A percentile compares a stretch with the other conserved stretches of the same genome.
Conservation (phyloP, 2,329 filamentous ascomycete species). For the Coniella lustricola region DNA sequence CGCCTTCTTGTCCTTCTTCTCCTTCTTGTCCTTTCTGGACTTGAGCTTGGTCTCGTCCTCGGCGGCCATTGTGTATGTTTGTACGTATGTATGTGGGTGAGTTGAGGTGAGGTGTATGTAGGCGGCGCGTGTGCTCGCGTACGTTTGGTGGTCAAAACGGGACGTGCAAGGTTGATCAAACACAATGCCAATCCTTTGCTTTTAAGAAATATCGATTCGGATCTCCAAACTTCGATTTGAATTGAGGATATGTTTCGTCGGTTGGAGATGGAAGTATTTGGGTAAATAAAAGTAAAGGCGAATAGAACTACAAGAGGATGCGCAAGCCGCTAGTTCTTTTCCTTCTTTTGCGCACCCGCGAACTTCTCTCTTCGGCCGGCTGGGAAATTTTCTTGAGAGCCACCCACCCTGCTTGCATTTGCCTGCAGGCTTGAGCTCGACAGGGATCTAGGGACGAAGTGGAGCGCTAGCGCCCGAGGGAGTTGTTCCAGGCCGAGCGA, state of each 20-base stretch:
- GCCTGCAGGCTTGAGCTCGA: background rate
- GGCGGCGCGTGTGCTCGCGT: no score
- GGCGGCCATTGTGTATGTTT: background rate
- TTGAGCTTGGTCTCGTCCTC: conserved; percentile 36
- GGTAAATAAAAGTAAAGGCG: no score
- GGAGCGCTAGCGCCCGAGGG: background rate
- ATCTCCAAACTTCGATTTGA: no score
- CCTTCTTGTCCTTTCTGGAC: conserved; percentile 44
- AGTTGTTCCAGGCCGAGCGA: background rate
- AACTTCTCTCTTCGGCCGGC: no score
- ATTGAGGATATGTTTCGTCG: no score
- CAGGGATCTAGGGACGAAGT: background rate
- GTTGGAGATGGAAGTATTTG: no score
- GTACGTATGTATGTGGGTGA: background rate
- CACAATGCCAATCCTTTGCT: no score
- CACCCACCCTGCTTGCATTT: background rate
- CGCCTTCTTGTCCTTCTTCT: conserved; percentile 50
- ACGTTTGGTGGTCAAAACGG: no score
- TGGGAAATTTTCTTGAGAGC: background rate
- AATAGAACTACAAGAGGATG: no score
- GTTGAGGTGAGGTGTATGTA: no score
- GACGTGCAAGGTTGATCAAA: no score
- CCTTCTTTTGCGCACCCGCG: background rate
- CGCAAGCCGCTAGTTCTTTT: background rate
- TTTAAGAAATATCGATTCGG: no score